A percentile compares a stretch with the other conserved stretches of the same genome.
Conservation (phyloP, 768 basidiomycete genomes). For the Megacollybia marginata region DNA sequence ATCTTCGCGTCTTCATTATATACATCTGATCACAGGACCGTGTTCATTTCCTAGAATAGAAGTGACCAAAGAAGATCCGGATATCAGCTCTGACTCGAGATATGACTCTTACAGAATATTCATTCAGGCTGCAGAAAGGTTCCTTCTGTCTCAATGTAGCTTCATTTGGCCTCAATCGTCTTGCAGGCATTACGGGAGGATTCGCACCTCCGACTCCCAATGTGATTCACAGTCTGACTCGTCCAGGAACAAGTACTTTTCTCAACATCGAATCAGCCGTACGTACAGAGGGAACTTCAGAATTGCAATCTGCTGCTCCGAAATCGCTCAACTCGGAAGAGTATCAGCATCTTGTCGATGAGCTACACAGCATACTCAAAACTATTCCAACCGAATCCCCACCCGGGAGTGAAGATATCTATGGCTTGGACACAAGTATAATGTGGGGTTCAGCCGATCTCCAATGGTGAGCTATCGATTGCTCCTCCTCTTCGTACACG, state of each 20-base stretch:
- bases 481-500: constrained; percentile 1
- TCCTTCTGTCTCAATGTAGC: background rate
- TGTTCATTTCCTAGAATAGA: too few relatives aligned
- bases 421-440: constrained; percentile 62
- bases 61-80: too few relatives aligned
- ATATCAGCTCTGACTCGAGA: too few relatives aligned
- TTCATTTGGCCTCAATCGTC: background rate
- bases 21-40: too few relatives aligned
- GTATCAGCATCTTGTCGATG: background rate
- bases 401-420: constrained; percentile 64
- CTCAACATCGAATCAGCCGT: constrained; percentile 41
- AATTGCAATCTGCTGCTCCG: constrained; percentile 24
- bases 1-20: too few relatives aligned
- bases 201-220: constrained; percentile 63
- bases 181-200: constrained; percentile 66
- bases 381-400: constrained; percentile 46
- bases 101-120: constrained; percentile 6
- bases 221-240: constrained; percentile 47
- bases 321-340: background rate
- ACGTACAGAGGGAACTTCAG: constrained; percentile 41
- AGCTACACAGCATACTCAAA: constrained; percentile 51
- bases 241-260: constrained; percentile 20
- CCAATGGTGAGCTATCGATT: constrained; percentile 32
- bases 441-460: constrained; percentile 49
- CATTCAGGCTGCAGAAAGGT: constrained; percentile 7